Evolutionary conservation across 768 basidiomycete species (phyloP), one percentile per base, ranked within the genome.

Genomic region (Lepiota brunneoincarnata): DNA sequence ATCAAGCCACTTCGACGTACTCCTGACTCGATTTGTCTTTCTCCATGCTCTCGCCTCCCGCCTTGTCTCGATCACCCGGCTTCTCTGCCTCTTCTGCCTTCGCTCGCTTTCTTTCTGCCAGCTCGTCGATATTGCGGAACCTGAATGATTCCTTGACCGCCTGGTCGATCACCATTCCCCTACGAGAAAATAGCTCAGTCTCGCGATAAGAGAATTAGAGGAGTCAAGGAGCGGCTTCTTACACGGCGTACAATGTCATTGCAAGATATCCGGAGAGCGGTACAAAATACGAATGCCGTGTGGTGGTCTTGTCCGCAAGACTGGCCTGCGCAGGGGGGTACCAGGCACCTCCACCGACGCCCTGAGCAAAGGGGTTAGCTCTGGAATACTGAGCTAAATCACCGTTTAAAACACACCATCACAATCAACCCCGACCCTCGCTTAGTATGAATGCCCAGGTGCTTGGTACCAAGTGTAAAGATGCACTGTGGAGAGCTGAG

Each of bases 301-400:
- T 80, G 54, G 68, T 75, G 37, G 74, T 48, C 53, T 62, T 63
- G 62, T 84, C 80, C 4, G 81, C 83, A 40, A 86, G 67, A 14
- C 72, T 71, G 15, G 75, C 84, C 58, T 86, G 83, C 5, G 82
- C 82, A 10, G 81, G 72, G 2, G 84, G 83, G 64, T 80, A 86
- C 84, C 82, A 85, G n/a, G 83, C 84, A 31, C 83, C 84, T 42
- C 82, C 82, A 51, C 81, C 82, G 41, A 84, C 82, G 47, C 82
- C 69, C 71, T 72, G 46, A 15, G 18, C 3, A 49, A 24, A 50
- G 45, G 54, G n/a, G 24, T 47, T 17, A 53, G 47, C 26, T 21
- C 44, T 47, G 3, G 23, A 39, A 37, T 21, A 49, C 14, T 20
- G n/a, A 14, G 18, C 26, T 6, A 39, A 57, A 63, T 49, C 35